Evolutionary conservation across 768 basidiomycete genomes (phyloP).

Genomic region (Xerocomellus intermedius): DNA sequence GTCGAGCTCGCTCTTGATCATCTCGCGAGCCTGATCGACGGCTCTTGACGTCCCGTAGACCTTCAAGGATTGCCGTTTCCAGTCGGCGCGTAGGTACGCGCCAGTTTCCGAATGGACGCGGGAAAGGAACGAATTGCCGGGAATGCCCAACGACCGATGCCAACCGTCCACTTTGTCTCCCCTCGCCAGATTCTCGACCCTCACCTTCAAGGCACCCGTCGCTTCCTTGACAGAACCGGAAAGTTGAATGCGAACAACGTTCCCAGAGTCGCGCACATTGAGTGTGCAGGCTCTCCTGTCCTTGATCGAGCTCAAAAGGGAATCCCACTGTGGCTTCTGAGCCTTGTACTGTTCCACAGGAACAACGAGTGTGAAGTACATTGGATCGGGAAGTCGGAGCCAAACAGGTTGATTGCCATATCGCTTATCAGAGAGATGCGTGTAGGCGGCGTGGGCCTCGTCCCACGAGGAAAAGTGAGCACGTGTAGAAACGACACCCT

Average conservation of each 20-base stretch:
- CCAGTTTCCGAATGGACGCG: slow-evolving; percentile 36
- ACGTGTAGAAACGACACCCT: slow-evolving; percentile 36
- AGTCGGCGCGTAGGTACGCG: slow-evolving; percentile 46
- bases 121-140: slow-evolving; percentile 33
- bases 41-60: slow-evolving; percentile 43
- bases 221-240: slow-evolving; percentile 51
- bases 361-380: slow-evolving; percentile 51
- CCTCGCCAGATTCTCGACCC: slow-evolving; percentile 52
- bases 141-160: slow-evolving; percentile 44
- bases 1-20: slow-evolving; percentile 48
- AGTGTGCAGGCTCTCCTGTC: slow-evolving; percentile 38
- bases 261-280: slow-evolving; percentile 25
- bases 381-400: slow-evolving; percentile 45
- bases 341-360: slow-evolving; percentile 49
- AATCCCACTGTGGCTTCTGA: slow-evolving; percentile 50
- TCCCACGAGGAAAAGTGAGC: slow-evolving; percentile 52
- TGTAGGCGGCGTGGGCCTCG: slow-evolving; percentile 41
- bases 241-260: slow-evolving; percentile 41
- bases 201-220: slow-evolving; percentile 56
- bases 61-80: slow-evolving; percentile 44
- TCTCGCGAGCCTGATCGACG: slow-evolving; percentile 41
- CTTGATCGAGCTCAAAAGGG: slow-evolving; percentile 36
- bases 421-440: slow-evolving; percentile 34
- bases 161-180: slow-evolving; percentile 52
- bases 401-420: slow-evolving; percentile 37